Evolutionary conservation across 1,284 basidiomycete species (phyloP), one percentile per base, ranked within the genome.

Genomic region (Flammula alnicola): DNA sequence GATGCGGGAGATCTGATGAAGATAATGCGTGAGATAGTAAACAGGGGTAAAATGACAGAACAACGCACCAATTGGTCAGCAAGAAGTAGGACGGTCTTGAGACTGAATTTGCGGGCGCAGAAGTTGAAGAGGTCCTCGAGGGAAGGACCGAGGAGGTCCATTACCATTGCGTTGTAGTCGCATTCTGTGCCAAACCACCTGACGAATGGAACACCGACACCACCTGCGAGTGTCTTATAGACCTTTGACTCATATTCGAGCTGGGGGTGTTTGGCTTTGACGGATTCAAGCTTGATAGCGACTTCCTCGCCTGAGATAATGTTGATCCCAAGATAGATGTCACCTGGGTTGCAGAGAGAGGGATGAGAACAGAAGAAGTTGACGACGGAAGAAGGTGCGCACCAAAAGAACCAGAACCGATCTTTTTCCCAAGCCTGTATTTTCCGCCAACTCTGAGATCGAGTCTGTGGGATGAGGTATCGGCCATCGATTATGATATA

Each of bases 301-400:
- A 99, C 97, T 71, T 98, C 96, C 71, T 99, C 95, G 43, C 96
- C 96, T n/a, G 95, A 98, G 70, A 99, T 98, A 76, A 99, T 98
- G 82, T 99, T 98, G 73, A 98, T 95, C 56, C 97, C 97, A 54
- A 99, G 91, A 73, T 98, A 99, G 72, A 99, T 99, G 68, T 99
- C 96, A 75, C 95, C 94, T 95, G 40, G 36, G 30, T 31, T 11
- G 43, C 47, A 29, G 46, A n/a, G 12, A 42, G 50, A 22, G 47
- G 44, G 23, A 38, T 46, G 49, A 46, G 23, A 23, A 54, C 20
- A 46, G 47, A 29, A 14, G 35, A 35, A 29, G 35, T 36, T 44
- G 53, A 45, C 42, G 12, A 48, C 27, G 47, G 37, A 57, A 40
- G 29, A 35, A 43, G 38, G 16, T 30, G 77, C 90, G 64, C 63